Percentiles rank a stretch among this genome's conserved stretches.
These are phyloP conservation scores for Xylariaceae sp. DNA, from an alignment of 2,329 filamentous ascomycete species.

Conservation along the genomic window DNA sequence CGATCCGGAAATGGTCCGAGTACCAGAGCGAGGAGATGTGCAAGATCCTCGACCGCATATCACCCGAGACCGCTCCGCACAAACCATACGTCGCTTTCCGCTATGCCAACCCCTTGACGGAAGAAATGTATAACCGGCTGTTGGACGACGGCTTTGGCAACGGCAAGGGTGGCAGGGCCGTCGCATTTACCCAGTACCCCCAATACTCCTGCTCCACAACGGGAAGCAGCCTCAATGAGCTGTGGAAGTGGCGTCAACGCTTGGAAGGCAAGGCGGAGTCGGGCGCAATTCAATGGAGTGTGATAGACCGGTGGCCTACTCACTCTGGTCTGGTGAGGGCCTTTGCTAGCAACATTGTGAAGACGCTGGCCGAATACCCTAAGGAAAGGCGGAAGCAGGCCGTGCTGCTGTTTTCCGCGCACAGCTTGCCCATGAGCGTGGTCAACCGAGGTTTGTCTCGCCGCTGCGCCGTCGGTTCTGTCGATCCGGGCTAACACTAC, in stretches of 20 bases:
- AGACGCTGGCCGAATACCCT: constrained; percentile 75
- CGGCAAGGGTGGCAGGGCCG: constrained; percentile 83
- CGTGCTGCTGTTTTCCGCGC: constrained; percentile 86
- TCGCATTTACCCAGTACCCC: constrained; percentile 96
- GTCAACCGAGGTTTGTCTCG: constrained; percentile 69
- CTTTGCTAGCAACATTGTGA: constrained; percentile 87
- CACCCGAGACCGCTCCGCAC: constrained; percentile 88
- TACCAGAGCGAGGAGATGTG: constrained; percentile 93
- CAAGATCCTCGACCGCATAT: constrained; percentile 86
- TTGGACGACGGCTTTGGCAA: constrained; percentile 84
- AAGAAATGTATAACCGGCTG: constrained; percentile 81
- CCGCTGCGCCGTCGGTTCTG: neutral
- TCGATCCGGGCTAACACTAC: constrained; percentile 19
- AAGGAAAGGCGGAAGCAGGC: constrained; percentile 71
- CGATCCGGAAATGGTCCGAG: constrained; percentile 97
- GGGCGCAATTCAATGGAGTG: constrained; percentile 86
- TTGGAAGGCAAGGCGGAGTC: constrained; percentile 68
- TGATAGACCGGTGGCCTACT: constrained; percentile 96
- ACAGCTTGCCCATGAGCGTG: constrained; percentile 94
- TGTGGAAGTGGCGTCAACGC: constrained; percentile 93
- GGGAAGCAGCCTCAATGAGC: constrained; percentile 88
- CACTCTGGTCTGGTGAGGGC: constrained; percentile 85
- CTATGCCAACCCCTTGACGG: constrained; percentile 87
- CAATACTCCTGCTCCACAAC: constrained; percentile 98
- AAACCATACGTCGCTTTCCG: constrained; percentile 97